These are phyloP conservation scores for Tetrapyrgos nigripes DNA, from an alignment of 1,284 basidiomycete genomes.

Conservation along the genomic window DNA sequence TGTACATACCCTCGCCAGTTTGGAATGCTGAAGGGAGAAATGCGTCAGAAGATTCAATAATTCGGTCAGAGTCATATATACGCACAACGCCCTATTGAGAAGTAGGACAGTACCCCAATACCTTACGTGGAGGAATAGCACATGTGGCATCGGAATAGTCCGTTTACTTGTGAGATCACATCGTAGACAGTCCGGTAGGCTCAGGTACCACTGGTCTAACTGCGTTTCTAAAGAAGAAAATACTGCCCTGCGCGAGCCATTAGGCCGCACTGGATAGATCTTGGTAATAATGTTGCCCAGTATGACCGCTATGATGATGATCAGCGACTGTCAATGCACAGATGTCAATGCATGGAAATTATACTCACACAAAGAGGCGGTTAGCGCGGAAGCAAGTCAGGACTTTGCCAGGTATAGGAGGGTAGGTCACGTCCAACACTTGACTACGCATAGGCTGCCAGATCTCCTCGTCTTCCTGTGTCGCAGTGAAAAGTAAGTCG, in stretches of 20 bases:
- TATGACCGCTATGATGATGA: too few species aligned
- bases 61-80: conserved; percentile 19
- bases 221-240: conserved; percentile 67
- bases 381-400: conserved; percentile 67
- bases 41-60: conserved; percentile 4
- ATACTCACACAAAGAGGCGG: conserved; percentile 63
- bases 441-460: conserved; percentile 59
- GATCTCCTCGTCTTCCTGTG: conserved; percentile 57
- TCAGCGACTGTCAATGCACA: conserved; percentile 38
- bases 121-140: conserved; percentile 77
- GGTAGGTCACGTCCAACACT: conserved; percentile 45
- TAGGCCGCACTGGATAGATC: conserved; percentile 75
- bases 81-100: conserved; percentile 84
- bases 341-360: conserved; percentile 1
- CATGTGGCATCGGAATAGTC: conserved; percentile 62
- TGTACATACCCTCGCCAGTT: conserved; percentile 64
- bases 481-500: conserved; percentile 31
- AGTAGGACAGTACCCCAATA: conserved; percentile 83
- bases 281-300: conserved; percentile 70
- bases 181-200: conserved; percentile 69
- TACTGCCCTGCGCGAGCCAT: conserved; percentile 51
- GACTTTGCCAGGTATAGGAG: conserved; percentile 52
- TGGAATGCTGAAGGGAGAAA: conserved; percentile 57
- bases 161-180: conserved; percentile 62
- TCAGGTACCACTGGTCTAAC: conserved; percentile 80